These are phyloP conservation scores for Alliaria petiolata DNA, from an alignment of 345 rosid genomes.

Conservation along the genomic window DNA sequence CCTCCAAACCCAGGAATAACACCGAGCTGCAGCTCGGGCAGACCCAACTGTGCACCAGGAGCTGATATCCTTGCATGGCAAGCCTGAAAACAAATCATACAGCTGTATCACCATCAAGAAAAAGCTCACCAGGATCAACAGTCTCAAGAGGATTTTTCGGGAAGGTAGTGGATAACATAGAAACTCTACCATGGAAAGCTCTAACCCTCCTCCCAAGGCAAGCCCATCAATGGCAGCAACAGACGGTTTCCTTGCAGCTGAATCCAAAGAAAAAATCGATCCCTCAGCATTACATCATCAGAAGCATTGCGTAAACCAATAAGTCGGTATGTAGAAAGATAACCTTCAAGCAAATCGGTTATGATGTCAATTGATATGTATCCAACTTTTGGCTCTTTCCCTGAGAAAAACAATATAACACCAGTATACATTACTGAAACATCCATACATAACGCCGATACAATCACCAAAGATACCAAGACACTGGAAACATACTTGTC, in stretches of 20 bases:
- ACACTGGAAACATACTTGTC: constrained; percentile 38
- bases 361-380: constrained; percentile 58
- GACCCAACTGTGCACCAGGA: constrained; percentile 70
- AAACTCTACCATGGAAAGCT: constrained; percentile 79
- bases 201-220: constrained; percentile 98
- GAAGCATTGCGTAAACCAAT: not conserved
- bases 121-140: not conserved
- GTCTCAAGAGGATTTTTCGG: constrained; percentile 2
- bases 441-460: not conserved
- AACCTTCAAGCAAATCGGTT: constrained; percentile 79
- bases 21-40: constrained; percentile 95
- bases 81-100: constrained; percentile 41
- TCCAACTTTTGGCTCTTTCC: constrained; percentile 56
- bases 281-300: constrained; percentile 8
- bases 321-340: not conserved
- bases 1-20: constrained; percentile 98
- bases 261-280: constrained; percentile 18
- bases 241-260: constrained; percentile 87
- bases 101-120: constrained; percentile 11
- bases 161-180: not conserved
- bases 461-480: not conserved
- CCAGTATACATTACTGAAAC: not conserved
- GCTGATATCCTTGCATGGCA: constrained; percentile 92
- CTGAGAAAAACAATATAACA: constrained; percentile 38
- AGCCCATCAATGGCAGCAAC: constrained; percentile 99